These are phyloP conservation scores for Vitis hybrid DNA, from an alignment of 177 flowering plant species.

Conservation along the genomic window DNA sequence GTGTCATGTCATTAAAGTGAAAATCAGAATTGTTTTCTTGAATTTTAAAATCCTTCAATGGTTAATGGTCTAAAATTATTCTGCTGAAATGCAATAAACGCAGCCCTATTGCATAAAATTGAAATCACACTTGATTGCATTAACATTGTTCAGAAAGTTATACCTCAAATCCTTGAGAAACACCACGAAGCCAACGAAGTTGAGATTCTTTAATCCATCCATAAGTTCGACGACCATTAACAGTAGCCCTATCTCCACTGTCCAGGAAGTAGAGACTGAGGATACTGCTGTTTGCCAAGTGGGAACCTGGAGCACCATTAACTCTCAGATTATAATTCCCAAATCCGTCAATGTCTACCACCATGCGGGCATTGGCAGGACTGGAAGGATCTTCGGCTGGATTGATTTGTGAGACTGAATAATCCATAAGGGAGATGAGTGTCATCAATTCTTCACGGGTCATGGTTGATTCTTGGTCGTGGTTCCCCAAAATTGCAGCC, in stretches of 20 bases:
- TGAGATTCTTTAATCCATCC: conserved; percentile 96
- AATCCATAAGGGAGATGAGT: conserved; percentile 78
- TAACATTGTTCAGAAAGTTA: too few relatives aligned
- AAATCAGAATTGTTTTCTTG: too few relatives aligned
- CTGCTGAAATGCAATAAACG: too few relatives aligned
- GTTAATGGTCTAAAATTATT: too few relatives aligned
- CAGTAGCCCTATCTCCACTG: conserved; percentile 73
- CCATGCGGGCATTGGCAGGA: conserved; percentile 6
- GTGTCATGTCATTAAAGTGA: too few relatives aligned
- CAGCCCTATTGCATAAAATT: too few relatives aligned
- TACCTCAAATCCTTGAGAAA: conserved; percentile 31
- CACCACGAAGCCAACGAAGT: conserved; percentile 63
- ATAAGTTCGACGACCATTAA: conserved; percentile 62
- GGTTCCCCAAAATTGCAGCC: conserved; percentile 94
- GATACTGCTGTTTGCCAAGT: conserved; percentile 61
- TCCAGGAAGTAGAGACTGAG: conserved; percentile 86
- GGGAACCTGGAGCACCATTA: conserved; percentile 65
- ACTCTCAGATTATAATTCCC: conserved; percentile 79
- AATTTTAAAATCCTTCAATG: too few relatives aligned
- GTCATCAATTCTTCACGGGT: conserved; percentile 78
- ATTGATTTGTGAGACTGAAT: conserved; percentile 66
- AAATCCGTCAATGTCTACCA: conserved; percentile 66
- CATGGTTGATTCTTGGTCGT: conserved; percentile 95
- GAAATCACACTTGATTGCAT: too few relatives aligned
- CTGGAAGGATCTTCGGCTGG: conserved; percentile 36